Conservation (phyloP, 129 eudicot species). For the Centaurea solstitialis region DNA sequence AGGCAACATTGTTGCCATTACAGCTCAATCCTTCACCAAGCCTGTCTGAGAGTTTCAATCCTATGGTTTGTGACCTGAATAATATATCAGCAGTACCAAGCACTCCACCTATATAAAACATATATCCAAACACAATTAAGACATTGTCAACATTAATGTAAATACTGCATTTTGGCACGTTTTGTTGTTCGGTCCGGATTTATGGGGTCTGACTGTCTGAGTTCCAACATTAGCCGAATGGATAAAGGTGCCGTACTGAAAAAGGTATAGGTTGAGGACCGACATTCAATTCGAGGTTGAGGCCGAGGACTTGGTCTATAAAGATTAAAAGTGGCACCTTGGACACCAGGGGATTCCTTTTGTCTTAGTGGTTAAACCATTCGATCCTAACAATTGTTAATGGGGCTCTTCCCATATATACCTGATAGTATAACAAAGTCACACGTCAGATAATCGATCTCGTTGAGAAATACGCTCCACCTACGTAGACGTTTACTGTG, state of each 20-base stretch:
- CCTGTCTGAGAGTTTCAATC: constrained; percentile 36
- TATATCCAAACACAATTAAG: not conserved
- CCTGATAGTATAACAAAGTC: constrained; percentile 56
- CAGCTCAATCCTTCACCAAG: constrained; percentile 53
- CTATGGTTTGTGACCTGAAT: constrained; percentile 39
- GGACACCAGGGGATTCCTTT: no score
- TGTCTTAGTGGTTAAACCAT: no score
- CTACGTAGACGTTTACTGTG: constrained; percentile 30
- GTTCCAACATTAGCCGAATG: no score
- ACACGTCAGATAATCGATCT: constrained; percentile 34
- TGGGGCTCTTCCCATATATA: not conserved
- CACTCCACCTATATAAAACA: constrained; percentile 45
- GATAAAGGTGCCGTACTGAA: not conserved
- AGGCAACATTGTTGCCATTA: constrained; percentile 50
- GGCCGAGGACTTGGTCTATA: not conserved
- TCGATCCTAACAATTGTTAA: no score
- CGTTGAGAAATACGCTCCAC: constrained; percentile 50
- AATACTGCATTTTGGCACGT: not conserved
- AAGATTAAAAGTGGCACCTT: no score
- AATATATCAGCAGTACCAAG: constrained; percentile 42
- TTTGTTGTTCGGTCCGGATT: not conserved
- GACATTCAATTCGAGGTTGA: no score
- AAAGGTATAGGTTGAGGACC: no score
- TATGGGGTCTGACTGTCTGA: no score
- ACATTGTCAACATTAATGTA: not conserved